These are phyloP conservation scores for Beauveria sp. DNA, from an alignment of 2,329 filamentous ascomycete genomes.

Conservation along the genomic window DNA sequence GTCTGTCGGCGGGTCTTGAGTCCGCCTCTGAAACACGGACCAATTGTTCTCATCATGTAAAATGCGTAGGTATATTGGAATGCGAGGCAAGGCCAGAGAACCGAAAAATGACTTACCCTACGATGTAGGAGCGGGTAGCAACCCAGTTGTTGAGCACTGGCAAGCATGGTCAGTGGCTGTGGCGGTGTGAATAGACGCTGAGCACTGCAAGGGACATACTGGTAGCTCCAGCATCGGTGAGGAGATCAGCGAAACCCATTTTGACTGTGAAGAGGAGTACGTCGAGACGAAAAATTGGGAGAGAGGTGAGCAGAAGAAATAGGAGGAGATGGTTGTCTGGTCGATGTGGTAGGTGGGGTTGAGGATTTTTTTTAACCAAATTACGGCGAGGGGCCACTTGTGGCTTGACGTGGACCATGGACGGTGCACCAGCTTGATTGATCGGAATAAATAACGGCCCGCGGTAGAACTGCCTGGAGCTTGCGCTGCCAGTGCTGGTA, in stretches of 20 bases:
- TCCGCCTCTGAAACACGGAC: slow-evolving; percentile 92
- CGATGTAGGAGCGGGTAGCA: slow-evolving; percentile 70
- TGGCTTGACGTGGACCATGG: slow-evolving; percentile 13
- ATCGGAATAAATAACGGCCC: slow-evolving; percentile 17
- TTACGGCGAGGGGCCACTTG: slow-evolving; percentile 18
- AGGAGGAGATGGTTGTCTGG: slow-evolving; percentile 26
- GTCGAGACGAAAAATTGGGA: slow-evolving; percentile 17
- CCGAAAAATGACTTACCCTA: slow-evolving; percentile 56
- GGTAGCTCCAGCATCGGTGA: slow-evolving; percentile 55
- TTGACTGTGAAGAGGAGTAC: slow-evolving; percentile 27
- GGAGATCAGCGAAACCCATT: slow-evolving; percentile 65
- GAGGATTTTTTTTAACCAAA: slow-evolving; percentile 31
- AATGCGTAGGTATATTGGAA: not conserved
- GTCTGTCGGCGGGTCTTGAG: slow-evolving; percentile 85
- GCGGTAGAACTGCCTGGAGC: not conserved
- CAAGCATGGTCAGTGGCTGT: slow-evolving; percentile 25
- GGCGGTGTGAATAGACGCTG: slow-evolving; percentile 19
- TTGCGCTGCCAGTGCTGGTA: not conserved
- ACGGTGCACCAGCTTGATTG: slow-evolving; percentile 1
- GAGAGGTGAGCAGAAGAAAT: slow-evolving; percentile 24
- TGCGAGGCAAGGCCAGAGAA: not conserved
- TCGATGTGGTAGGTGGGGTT: slow-evolving; percentile 33
- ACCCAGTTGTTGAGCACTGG: slow-evolving; percentile 66
- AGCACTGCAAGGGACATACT: slow-evolving; percentile 25
- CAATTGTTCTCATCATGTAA: slow-evolving; percentile 72